phyloP scores from a whole-genome alignment of 164 flowering plant genomes.

The Saururus chinensis region DNA sequence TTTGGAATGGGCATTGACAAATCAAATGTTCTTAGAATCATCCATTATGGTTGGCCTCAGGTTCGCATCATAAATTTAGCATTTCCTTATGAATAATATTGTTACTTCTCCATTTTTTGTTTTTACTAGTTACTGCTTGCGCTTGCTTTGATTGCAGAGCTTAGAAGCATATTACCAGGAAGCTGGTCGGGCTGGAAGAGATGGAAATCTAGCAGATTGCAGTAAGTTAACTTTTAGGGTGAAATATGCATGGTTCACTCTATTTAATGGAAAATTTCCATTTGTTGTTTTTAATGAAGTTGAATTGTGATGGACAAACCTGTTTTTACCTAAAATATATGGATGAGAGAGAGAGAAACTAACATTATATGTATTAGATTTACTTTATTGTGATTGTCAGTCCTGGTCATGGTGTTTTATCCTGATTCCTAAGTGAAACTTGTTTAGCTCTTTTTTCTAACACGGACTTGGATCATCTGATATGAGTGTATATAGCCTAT shows the following conservation, averaged over 20 bases:
- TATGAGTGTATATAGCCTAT: too few species aligned
- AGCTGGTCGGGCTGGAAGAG: conserved; percentile 98
- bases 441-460: too few species aligned
- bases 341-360: too few species aligned
- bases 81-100: too few species aligned
- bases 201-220: conserved; percentile 83
- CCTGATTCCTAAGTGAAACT: too few species aligned
- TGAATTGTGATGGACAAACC: neutral
- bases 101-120: neutral
- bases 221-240: conserved; percentile 27
- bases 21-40: conserved; percentile 67
- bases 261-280: neutral
- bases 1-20: conserved; percentile 99
- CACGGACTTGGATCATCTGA: too few species aligned
- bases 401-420: too few species aligned
- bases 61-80: conserved; percentile 17
- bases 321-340: too few species aligned
- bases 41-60: conserved; percentile 99
- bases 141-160: conserved; percentile 32
- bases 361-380: too few species aligned
- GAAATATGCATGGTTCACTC: neutral
- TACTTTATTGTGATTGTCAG: too few species aligned
- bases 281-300: neutral
- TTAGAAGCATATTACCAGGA: conserved; percentile 97
- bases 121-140: neutral